phyloP scores from a whole-genome alignment of 1,284 basidiomycete genomes.

The Erythrobasidium hasegawianum region DNA sequence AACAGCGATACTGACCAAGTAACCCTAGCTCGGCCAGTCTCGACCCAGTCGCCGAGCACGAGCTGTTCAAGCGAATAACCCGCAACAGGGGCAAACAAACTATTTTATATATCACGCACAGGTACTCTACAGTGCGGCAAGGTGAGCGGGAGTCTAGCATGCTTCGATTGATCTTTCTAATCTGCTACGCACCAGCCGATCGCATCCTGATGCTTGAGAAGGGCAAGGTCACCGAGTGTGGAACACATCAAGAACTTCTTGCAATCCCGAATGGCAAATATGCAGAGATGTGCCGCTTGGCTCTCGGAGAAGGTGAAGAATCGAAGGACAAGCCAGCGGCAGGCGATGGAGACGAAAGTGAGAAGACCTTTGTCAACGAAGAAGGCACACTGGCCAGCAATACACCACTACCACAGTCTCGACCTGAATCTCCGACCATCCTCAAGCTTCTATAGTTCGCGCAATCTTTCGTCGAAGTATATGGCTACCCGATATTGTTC shows the following conservation, averaged over 20 bases:
- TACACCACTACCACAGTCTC: neutral
- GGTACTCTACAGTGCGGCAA: slow-evolving; percentile 23
- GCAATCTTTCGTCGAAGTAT: neutral
- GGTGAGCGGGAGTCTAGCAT: too few relatives aligned
- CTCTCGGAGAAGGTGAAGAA: slow-evolving; percentile 11
- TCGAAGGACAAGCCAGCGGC: slow-evolving; percentile 4
- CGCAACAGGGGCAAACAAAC: slow-evolving; percentile 24
- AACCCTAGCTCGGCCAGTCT: slow-evolving; percentile 19
- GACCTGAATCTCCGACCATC: neutral
- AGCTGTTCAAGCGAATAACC: slow-evolving; percentile 31
- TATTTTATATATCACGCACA: slow-evolving; percentile 25
- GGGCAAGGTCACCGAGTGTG: slow-evolving; percentile 46
- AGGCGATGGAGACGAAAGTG: neutral
- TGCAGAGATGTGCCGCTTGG: slow-evolving; percentile 31
- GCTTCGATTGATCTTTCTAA: too few relatives aligned
- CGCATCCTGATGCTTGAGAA: slow-evolving; percentile 47
- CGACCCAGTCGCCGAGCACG: slow-evolving; percentile 26
- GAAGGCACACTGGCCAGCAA: neutral
- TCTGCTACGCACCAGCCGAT: slow-evolving; percentile 37
- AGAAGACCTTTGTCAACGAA: neutral
- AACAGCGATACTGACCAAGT: neutral
- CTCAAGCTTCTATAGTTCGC: neutral
- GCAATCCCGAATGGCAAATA: slow-evolving; percentile 33
- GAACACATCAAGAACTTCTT: slow-evolving; percentile 47
- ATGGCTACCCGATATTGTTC: neutral